Evolutionary conservation across 768 basidiomycete genomes (phyloP), one percentile per base, ranked within the genome.

Genomic region (Termitomyces sp.): DNA sequence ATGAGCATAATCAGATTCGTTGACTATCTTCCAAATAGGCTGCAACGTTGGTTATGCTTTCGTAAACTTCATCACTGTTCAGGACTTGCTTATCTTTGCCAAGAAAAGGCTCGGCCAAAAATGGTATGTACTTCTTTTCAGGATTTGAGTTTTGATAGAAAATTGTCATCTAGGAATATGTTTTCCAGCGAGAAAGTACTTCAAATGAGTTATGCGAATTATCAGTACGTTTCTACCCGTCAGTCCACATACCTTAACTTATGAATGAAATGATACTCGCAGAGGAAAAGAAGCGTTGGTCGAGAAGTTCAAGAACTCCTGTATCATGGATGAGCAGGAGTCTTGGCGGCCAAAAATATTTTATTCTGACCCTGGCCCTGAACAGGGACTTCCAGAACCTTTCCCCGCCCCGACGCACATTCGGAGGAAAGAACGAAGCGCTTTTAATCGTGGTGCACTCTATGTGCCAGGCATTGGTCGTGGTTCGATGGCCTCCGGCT

Each of bases 181-280:
- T 94, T 91, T 68, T 89, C 89, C 9, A 92, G 90, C 59, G 90
- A 94, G 71, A 95, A 95, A 66, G 86, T 93, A 9, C 72, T 94
- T 53, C 88, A 94, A 65, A 92, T 94, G 87, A 89, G 88, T 63
- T 95, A 94, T 67, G 94, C 93, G 3, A 94, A 92, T 63, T 93
- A 91, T 66, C 92, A 94, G 92, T 92, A 60, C 53, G 90, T 79
- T n/a, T 32, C 52, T 46, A 46, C 18, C 56, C 14, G 22, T 44
- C 22, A 58, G 64, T 55, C 13, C 2, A n/a, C 5, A n/a, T 10
- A 39, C 27, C 52, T 55, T 20, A 53, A 62, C 0, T 3, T 24
- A 20, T 20, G 5, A 22, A n/a, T n/a, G n/a, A 37, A 56, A 41
- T 16, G 1, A 36, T n/a, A 26, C 14, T 48, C 36, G 26, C 14